Evolutionary conservation across 1,284 basidiomycete genomes (phyloP), one percentile per base, ranked within the genome.

Genomic region (Cystobasidiaceae sp.): DNA sequence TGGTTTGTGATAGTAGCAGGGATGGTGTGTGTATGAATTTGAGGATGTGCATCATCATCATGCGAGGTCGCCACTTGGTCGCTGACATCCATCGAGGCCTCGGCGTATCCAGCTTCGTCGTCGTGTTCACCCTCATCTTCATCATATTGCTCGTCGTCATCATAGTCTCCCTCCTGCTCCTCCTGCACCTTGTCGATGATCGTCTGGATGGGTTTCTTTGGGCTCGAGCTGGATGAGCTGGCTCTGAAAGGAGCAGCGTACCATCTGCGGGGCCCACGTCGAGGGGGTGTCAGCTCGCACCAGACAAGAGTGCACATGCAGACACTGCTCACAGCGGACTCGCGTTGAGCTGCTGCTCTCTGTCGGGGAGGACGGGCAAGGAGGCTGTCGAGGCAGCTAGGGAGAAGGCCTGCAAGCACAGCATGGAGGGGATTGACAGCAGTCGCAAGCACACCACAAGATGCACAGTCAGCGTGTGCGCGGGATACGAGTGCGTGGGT

Each of bases 321-420:
- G 37, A 39, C 4, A 11, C 15, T 23, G 39, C 59, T 44, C 49
- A 62, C 60, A 62, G 21, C 1, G 60, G 60, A 23, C 49, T 52
- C n/a, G 60, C 60, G 6, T 52, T 19, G 28, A 62, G 60, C 33
- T 62, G 60, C 17, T 21, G n/a, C 25, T 62, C 60, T 44, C 54
- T 43, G 23, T 56, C 60, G 17, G 39, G 19, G 6, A 30, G 34
- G 27, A 39, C 4, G 17, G 15, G 30, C 28, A 6, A 37, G 4
- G 39, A 30, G 19, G 4, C 17, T 15, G 25, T 34, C 39, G 37
- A 15, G n/a, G 37, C 25, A n/a, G 54, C n/a, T n/a, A 56, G 3
- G 37, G 21, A 27, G 54, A 56, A 56, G 23, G 41, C 11, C 54
- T 56, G 41, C 19, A 7, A 27, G 8, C 19, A 43, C 19, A 39